Base-by-base conservation (phyloP, 2,329 filamentous ascomycete genomes). In the Aspergillus clavatus region DNA sequence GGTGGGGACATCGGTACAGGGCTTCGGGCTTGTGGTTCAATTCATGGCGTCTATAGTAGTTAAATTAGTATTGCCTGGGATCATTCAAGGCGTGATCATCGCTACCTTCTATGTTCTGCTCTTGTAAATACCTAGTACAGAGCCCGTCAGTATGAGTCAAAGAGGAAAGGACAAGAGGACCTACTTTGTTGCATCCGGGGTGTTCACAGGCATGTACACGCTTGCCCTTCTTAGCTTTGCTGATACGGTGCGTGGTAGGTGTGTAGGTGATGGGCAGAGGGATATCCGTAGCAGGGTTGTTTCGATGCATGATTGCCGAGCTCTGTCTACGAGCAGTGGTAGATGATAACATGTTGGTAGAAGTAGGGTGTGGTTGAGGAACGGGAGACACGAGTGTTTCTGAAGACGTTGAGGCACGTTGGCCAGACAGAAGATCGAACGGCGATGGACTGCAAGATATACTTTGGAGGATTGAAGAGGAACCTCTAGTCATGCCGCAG, bases 201-300 rank as follows among this genome's bases (percentile, higher is more conserved):
- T 62, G 72, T 46, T 72, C 65, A 53, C 73, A 76, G 7, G 66
- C 66, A 53, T 76, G 73, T 11, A 76, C 73, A 41, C 72, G 69
- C 57, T 75, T 75, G 23, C 73, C 73, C 57, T 76, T 76, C 61
- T 74, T 76, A 10, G 73, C 73, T 56, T 75, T 76, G 61, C 73
- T 76, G 52, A 75, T 68, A 40, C 73, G 69, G 52, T 69, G 69
- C 27, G 73, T 75, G 16, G 72, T 75, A 18, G 73, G 73, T 22
- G 73, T 76, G 47, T 73, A 75, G 43, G 69, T 69, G 39, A 72
- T 58, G 16, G 67, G 61, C 46, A 67, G 46, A 22, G 62, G 52
- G 35, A 62, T 57, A 24, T 68, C 65, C 21, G 55, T 11, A 29
- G 59, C 52, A n/a, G 58, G 43, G 48, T 51, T 61, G 52, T 45